A percentile compares a stretch with the other conserved stretches of the same genome.
These are phyloP conservation scores for Wickerhamiella lipophila DNA, from an alignment of 805 yeast species.

Conservation along the genomic window DNA sequence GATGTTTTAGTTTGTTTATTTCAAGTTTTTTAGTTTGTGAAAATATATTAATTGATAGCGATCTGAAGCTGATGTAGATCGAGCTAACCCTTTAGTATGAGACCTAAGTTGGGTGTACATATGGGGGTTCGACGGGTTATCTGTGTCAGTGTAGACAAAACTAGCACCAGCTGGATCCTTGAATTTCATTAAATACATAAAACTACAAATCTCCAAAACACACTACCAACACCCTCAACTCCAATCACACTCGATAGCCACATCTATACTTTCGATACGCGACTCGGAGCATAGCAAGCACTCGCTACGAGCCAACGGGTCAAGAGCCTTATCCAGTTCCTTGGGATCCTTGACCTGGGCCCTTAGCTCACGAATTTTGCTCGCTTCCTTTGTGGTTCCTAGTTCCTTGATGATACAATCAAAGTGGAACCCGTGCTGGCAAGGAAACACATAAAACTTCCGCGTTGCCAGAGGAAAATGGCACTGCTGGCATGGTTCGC, in stretches of 20 bases:
- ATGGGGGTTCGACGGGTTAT: too few species aligned
- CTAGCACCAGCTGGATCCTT: too few species aligned
- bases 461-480: conserved; percentile 54
- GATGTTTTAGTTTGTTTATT: too few species aligned
- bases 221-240: background rate
- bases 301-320: conserved; percentile 45
- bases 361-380: background rate
- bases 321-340: conserved; percentile 29
- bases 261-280: conserved; percentile 57
- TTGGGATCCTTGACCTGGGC: background rate
- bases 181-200: too few species aligned
- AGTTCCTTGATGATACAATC: conserved; percentile 67
- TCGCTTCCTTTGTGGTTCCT: conserved; percentile 25
- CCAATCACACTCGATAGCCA: conserved; percentile 32
- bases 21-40: too few species aligned
- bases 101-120: too few species aligned
- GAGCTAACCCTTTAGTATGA: too few species aligned
- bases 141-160: too few species aligned
- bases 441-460: conserved; percentile 72
- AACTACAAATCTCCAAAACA: too few species aligned
- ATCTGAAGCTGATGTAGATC: too few species aligned
- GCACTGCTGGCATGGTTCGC: conserved; percentile 70
- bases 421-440: conserved; percentile 79
- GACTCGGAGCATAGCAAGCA: conserved; percentile 70
- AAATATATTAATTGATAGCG: too few species aligned